A percentile compares a stretch with the other conserved stretches of the same genome.
Evolutionary conservation across 164 flowering plant genomes (phyloP).

Genomic region (Taxillus chinensis): DNA sequence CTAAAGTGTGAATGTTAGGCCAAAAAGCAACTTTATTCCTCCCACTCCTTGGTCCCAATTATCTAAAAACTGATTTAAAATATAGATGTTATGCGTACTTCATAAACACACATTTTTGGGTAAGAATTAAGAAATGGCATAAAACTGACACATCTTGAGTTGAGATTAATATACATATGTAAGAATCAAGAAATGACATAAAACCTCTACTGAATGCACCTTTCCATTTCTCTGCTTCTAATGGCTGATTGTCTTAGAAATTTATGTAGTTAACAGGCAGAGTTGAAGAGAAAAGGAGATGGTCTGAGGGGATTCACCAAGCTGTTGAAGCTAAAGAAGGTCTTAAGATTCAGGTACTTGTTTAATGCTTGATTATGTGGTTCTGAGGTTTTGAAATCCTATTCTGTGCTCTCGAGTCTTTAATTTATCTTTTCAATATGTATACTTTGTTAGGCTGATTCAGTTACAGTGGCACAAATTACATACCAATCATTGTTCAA

Average conservation of each 20-base stretch:
- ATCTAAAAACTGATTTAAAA: too few species aligned
- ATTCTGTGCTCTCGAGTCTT: not conserved
- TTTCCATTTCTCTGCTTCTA: too few species aligned
- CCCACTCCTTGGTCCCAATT: too few species aligned
- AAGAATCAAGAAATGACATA: too few species aligned
- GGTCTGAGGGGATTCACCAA: conserved; percentile 98
- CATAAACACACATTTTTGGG: too few species aligned
- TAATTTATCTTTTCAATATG: conserved; percentile 11
- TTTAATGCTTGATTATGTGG: conserved; percentile 1
- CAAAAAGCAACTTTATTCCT: too few species aligned
- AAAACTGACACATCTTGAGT: too few species aligned
- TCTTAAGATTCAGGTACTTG: conserved; percentile 67
- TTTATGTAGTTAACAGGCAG: conserved; percentile 78
- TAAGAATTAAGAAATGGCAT: too few species aligned
- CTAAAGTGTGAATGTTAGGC: too few species aligned
- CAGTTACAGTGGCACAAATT: conserved; percentile 95
- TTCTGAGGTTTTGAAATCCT: conserved; percentile 5
- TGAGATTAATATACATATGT: conserved; percentile 14
- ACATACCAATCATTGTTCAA: conserved; percentile 94
- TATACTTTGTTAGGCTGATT: conserved; percentile 59
- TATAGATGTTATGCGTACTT: too few species aligned
- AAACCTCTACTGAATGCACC: too few species aligned
- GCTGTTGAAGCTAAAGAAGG: conserved; percentile 99
- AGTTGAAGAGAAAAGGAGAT: conserved; percentile 94
- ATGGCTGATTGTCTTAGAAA: not conserved